Percentiles rank a stretch among this genome's conserved stretches.
Evolutionary conservation across 805 yeast genomes (phyloP).

Genomic region (Candida pseudofarinosa): DNA sequence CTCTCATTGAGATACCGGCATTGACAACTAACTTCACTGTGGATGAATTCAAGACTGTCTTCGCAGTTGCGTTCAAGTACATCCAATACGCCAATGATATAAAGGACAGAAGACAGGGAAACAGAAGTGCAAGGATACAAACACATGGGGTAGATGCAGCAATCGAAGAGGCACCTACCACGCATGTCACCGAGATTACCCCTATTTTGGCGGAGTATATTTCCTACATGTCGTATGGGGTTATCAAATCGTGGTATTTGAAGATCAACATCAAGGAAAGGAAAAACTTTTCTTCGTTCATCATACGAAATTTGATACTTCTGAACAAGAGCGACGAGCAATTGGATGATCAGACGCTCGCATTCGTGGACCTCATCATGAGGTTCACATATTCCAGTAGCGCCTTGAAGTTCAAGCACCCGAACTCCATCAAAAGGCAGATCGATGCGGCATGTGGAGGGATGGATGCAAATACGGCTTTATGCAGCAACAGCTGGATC

Average conservation of each 20-base stretch:
- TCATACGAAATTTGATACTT: constrained; percentile 51
- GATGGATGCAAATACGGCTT: constrained; percentile 7
- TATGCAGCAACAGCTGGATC: constrained; percentile 48
- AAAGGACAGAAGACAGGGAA: constrained; percentile 20
- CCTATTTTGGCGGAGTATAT: constrained; percentile 58
- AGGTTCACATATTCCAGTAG: constrained; percentile 64
- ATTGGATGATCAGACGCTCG: constrained; percentile 52
- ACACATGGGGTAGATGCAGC: constrained; percentile 45
- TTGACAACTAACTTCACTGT: constrained; percentile 67
- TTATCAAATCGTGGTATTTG: constrained; percentile 69
- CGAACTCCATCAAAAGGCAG: constrained; percentile 9
- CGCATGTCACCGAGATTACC: constrained; percentile 41
- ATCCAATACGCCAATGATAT: constrained; percentile 66
- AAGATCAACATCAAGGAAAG: constrained; percentile 59
- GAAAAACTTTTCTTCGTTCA: constrained; percentile 55
- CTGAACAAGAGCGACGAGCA: constrained; percentile 21
- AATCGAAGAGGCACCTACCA: constrained; percentile 54
- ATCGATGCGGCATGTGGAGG: neutral
- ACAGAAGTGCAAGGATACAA: constrained; percentile 12
- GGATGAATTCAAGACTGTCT: constrained; percentile 75
- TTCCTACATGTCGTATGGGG: constrained; percentile 59
- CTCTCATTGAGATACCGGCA: constrained; percentile 62
- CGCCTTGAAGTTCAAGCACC: constrained; percentile 44
- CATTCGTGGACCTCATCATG: constrained; percentile 62
- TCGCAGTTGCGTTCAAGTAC: constrained; percentile 78